Evolutionary conservation across 108 stramenopile species (phyloP), one percentile per base, ranked within the genome.

Genomic region (Nannochloropsis granulata): DNA sequence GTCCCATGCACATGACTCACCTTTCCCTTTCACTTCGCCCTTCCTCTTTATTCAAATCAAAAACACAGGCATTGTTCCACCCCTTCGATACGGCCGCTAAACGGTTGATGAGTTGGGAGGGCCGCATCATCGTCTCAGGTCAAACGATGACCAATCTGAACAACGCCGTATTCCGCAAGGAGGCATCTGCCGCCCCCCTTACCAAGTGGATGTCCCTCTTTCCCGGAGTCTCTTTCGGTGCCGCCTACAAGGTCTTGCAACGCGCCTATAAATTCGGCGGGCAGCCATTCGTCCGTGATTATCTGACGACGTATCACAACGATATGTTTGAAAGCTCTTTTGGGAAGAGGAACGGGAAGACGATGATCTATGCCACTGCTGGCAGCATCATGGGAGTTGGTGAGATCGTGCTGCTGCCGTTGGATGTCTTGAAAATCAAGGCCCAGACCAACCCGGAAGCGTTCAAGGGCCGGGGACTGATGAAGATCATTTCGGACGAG

Each of bases 181-280:
- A 91, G 24, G 92, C 91, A 12, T 81, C 80, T 21, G 91, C 85
- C 86, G 78, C 84, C 19, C 44, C 88, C 24, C 79, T 83, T 1
- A 78, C 45, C 71, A 94, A 94, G 86, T 84, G 89, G 82, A 80
- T 85, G 84, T 85, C 88, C 83, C 92, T 94, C 13, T 94, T 93
- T 81, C 94, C 94, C 21, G 94, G 94, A 8, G 89, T 94, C 78
- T 93, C 93, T 21, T 94, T 92, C 56, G 94, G 93, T 43, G 93
- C 93, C 19, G 94, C 88, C 24, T 94, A 94, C 92, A 94, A 94
- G 91, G 90, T 94, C 82, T 88, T 92, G 26, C 93, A 94, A 84
- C 92, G 94, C 43, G 89, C 92, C 14, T 94, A 94, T 90, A 94
- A 94, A 82, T 94, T 92, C 81, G 93, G 93, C 43, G 94, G 94